Evolutionary conservation across 192 early-diverging fungal genomes (phyloP), one percentile per base, ranked within the genome.

Genomic region (Linnemannia zychae): DNA sequence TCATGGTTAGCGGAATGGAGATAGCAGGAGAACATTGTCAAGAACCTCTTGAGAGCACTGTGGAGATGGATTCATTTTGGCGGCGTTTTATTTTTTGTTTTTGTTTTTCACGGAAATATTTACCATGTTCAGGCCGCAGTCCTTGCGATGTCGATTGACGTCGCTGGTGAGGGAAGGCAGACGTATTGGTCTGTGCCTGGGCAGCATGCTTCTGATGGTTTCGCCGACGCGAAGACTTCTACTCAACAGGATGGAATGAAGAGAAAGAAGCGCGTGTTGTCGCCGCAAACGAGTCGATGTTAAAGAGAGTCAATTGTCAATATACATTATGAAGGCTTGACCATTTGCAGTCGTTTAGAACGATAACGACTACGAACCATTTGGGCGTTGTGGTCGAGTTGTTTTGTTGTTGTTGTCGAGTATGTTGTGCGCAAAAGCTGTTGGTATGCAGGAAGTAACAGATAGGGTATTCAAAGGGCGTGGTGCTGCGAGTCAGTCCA

Each of bases 221-320:
- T 4, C 75, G 81, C 67, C 81, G 81, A 73, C 74, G 81, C 22
- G 46, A 48, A 37, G 48, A 77, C 63, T 72, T 77, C 81, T 82
- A 66, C 20, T 11, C 44, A 17, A 36, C 9, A 9, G 49, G 16
- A 22, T 34, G 11, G 63, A 11, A 15, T 40, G 38, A 1, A 33
- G 38, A 11, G 40, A 9, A 44, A 44, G 40, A 44, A 3, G 40
- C 9, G 40, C 40, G 40, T 44, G 40, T 44, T 44, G 40, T 44
- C 40, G 40, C 40, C 4, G 3, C 9, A 9, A 9, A 44, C 3
- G 40, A 3, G 3, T 44, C 9, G 40, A 3, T 9, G 40, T 44
- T 44, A 44, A 9, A 9, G 9, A 44, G 40, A 44, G 40, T 44
- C 40, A 44, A 44, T 44, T 44, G 40, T n/a, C n/a, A 44, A 9